Evolutionary conservation across 176 grass and related monocot genomes (phyloP).

Genomic region (Phoenix dactylifera): DNA sequence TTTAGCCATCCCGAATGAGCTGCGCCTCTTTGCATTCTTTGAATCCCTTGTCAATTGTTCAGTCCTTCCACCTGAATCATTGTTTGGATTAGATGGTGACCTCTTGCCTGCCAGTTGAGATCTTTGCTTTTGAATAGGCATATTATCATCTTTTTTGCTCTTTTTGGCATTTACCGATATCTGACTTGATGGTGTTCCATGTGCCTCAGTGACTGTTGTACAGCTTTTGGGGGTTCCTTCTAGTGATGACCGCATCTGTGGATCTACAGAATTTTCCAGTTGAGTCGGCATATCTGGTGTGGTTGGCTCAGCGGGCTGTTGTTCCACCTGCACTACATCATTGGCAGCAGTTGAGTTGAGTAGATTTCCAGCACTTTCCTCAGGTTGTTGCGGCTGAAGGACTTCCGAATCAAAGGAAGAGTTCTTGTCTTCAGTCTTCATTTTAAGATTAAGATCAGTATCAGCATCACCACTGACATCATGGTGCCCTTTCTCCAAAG

Average conservation of each 20-base stretch:
- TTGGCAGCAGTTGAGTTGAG: neutral
- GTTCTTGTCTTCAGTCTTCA: neutral
- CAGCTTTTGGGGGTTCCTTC: conserved; percentile 13
- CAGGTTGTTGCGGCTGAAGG: neutral
- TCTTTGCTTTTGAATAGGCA: conserved; percentile 2
- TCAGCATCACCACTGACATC: conserved; percentile 1
- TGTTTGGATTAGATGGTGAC: conserved; percentile 8
- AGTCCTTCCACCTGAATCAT: conserved; percentile 6
- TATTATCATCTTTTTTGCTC: conserved; percentile 10
- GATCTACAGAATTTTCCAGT: neutral
- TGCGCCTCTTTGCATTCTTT: conserved; percentile 9
- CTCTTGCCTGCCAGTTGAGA: conserved; percentile 12
- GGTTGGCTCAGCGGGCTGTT: conserved; percentile 1
- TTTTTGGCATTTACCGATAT: conserved; percentile 8
- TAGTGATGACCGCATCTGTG: neutral
- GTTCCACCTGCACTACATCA: neutral
- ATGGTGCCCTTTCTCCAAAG: conserved; percentile 8
- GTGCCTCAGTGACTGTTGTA: conserved; percentile 3
- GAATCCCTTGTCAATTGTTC: conserved; percentile 4
- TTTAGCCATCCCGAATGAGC: conserved; percentile 3
- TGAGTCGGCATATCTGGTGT: neutral
- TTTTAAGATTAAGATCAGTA: neutral
- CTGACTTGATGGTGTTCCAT: conserved; percentile 19
- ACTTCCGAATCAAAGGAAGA: neutral
- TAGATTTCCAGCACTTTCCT: conserved; percentile 2